These are phyloP conservation scores for Aspergillus haitiensis DNA, from an alignment of 495 filamentous ascomycete species.

Conservation along the genomic window DNA sequence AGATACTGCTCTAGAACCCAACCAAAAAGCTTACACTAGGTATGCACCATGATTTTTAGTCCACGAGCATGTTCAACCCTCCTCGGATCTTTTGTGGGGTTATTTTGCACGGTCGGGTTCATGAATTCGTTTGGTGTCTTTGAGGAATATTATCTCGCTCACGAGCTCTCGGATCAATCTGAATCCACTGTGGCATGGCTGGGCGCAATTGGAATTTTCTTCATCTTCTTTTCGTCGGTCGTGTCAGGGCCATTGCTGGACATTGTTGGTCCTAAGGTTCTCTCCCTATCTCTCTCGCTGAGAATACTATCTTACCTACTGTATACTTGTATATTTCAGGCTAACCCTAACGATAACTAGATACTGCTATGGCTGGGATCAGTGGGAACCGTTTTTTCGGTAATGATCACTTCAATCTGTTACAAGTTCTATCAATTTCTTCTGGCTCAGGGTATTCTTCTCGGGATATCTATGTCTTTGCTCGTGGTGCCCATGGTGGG, in stretches of 20 bases:
- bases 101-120: slow-evolving; percentile 59
- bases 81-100: slow-evolving; percentile 30
- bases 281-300: background rate
- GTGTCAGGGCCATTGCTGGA: slow-evolving; percentile 41
- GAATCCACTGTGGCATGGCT: slow-evolving; percentile 61
- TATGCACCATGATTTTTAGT: slow-evolving; percentile 16
- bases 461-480: slow-evolving; percentile 51
- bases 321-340: too few species aligned
- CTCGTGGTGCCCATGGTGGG: slow-evolving; percentile 53
- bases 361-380: slow-evolving; percentile 31
- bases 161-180: slow-evolving; percentile 47
- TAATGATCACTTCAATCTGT: slow-evolving; percentile 62
- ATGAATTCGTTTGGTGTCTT: slow-evolving; percentile 65
- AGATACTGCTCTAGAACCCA: too few species aligned
- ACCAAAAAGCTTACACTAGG: too few species aligned
- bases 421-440: slow-evolving; percentile 61
- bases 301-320: too few species aligned
- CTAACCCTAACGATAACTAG: slow-evolving; percentile 21
- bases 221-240: slow-evolving; percentile 38
- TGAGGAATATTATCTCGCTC: slow-evolving; percentile 57
- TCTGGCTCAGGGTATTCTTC: slow-evolving; percentile 59
- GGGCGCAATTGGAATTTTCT: slow-evolving; percentile 50
- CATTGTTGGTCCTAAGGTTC: slow-evolving; percentile 37
- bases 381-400: slow-evolving; percentile 37
- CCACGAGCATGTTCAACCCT: slow-evolving; percentile 29